Conservation (phyloP, 2,329 filamentous ascomycete species). For the Graphilbum fragrans region DNA sequence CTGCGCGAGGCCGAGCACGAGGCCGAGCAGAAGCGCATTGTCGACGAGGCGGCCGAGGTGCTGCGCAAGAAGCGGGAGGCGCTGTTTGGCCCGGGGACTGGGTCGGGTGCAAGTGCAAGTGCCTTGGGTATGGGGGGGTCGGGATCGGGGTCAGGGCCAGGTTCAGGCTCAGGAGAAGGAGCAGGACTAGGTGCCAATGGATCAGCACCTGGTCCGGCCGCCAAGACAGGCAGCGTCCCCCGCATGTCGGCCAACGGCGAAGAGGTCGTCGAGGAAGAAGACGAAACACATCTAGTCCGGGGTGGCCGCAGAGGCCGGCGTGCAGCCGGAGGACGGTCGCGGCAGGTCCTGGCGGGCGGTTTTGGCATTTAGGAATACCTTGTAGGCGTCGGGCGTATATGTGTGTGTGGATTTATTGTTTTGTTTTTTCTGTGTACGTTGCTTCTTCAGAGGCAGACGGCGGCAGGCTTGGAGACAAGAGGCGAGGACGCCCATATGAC, state of each 20-base stretch:
- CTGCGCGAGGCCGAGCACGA: constrained; percentile 29
- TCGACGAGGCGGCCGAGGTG: constrained; percentile 34
- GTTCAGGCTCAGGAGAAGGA: too few relatives aligned
- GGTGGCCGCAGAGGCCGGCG: constrained; percentile 6
- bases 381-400: too few relatives aligned
- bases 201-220: too few relatives aligned
- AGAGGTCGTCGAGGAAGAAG: constrained; percentile 13
- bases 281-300: constrained; percentile 1
- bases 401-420: background rate
- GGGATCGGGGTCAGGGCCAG: too few relatives aligned
- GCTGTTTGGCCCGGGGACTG: constrained; percentile 24
- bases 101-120: too few relatives aligned
- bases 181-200: background rate
- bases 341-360: constrained; percentile 7
- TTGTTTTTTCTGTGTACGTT: background rate
- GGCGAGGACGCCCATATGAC: too few relatives aligned
- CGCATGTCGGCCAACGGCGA: constrained; percentile 4
- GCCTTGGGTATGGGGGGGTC: too few relatives aligned
- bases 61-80: constrained; percentile 35
- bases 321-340: constrained; percentile 1
- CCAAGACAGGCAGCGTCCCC: too few relatives aligned
- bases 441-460: too few relatives aligned
- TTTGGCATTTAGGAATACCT: constrained; percentile 9
- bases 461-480: too few relatives aligned
- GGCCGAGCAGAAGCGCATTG: constrained; percentile 29